Evolutionary conservation across 176 grass and related monocot genomes (phyloP).

Genomic region (Cenchrus americanus): DNA sequence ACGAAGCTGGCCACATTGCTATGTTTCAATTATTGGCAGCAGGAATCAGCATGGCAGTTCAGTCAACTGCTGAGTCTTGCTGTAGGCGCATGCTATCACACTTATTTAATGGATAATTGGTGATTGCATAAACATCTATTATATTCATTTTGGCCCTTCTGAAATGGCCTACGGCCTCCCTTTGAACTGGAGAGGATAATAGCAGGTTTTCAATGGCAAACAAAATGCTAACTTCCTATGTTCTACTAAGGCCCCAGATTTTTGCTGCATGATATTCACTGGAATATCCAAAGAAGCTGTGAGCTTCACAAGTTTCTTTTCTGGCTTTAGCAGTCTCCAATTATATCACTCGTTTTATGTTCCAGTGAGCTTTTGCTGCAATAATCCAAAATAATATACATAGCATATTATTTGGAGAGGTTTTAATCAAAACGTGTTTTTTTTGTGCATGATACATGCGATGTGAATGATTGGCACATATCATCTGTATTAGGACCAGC

Average conservation of each 20-base stretch:
- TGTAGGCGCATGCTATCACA: background rate
- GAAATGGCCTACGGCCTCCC: background rate
- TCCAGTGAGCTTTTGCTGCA: background rate
- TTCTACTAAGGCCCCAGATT: background rate
- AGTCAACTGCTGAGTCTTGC: background rate
- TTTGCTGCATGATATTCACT: background rate
- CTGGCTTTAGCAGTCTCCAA: background rate
- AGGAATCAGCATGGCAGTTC: constrained; percentile 26
- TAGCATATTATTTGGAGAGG: background rate
- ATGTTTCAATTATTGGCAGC: constrained; percentile 33
- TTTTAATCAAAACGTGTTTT: background rate
- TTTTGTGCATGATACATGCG: background rate
- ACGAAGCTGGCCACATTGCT: background rate
- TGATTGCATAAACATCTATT: background rate
- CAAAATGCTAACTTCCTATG: background rate
- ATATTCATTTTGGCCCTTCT: background rate
- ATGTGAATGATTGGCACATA: background rate
- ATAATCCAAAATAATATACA: background rate
- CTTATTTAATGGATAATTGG: constrained; percentile 1
- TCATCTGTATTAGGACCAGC: background rate
- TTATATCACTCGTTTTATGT: background rate
- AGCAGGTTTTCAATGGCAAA: background rate
- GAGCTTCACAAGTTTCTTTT: background rate
- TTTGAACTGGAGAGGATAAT: background rate
- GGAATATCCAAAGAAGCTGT: background rate